Conservation (phyloP, 148 eudicot genomes). For the Agrostemma githago region DNA sequence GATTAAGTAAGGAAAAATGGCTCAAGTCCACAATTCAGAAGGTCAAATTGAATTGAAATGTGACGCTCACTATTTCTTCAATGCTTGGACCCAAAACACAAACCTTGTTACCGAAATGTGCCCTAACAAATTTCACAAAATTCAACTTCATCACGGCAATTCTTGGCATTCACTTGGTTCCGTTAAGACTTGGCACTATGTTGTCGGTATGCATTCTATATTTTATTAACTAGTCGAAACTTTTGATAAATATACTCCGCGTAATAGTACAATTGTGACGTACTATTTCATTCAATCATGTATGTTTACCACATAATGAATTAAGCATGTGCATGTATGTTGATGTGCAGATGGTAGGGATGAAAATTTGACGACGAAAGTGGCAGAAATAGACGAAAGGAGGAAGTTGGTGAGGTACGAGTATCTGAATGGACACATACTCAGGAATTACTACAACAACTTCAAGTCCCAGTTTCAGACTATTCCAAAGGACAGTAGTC, state of each 20-base stretch:
- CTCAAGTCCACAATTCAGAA: constrained; percentile 5
- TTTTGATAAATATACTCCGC: no score
- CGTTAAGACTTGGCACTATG: constrained; percentile 1
- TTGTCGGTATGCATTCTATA: constrained; percentile 2
- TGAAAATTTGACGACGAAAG: constrained; percentile 5
- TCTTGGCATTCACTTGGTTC: constrained; percentile 8
- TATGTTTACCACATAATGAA: no score
- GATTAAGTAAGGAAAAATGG: background rate
- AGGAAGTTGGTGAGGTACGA: constrained; percentile 5
- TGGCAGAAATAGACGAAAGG: constrained; percentile 16
- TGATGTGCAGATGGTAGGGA: background rate
- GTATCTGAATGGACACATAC: constrained; percentile 18
- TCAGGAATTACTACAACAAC: constrained; percentile 16
- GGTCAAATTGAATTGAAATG: constrained; percentile 15
- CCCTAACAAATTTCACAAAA: constrained; percentile 12
- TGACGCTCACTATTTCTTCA: constrained; percentile 12
- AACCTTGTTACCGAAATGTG: constrained; percentile 2
- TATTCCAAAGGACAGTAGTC: background rate
- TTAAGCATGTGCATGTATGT: no score
- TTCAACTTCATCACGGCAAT: background rate
- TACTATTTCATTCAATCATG: no score
- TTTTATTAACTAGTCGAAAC: no score
- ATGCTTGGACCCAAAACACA: constrained; percentile 9
- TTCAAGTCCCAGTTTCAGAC: constrained; percentile 19
- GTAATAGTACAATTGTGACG: no score